These are phyloP conservation scores for Penicillium simplicissimum DNA, from an alignment of 495 filamentous ascomycete species.

Conservation along the genomic window DNA sequence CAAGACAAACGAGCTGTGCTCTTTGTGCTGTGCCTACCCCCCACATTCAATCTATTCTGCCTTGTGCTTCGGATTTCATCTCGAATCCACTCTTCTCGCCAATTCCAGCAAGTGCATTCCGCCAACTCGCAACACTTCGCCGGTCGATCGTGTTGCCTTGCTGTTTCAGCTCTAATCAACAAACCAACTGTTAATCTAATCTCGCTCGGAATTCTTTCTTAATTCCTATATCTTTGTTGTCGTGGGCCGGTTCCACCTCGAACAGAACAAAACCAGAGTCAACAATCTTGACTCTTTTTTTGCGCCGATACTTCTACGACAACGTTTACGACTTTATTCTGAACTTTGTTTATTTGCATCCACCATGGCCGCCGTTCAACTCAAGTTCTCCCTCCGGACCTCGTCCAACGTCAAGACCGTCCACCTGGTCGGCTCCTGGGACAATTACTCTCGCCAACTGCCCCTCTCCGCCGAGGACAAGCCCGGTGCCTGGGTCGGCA, in stretches of 20 bases:
- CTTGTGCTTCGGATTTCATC: constrained; percentile 32
- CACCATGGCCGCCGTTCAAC: constrained; percentile 82
- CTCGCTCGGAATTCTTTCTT: constrained; percentile 55
- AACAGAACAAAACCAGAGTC: constrained; percentile 11
- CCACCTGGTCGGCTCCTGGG: constrained; percentile 97
- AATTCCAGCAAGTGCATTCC: constrained; percentile 24
- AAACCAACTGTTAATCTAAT: constrained; percentile 54
- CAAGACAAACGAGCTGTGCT: constrained; percentile 48
- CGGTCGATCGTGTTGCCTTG: constrained; percentile 48
- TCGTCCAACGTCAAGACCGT: constrained; percentile 96
- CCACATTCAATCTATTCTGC: constrained; percentile 19
- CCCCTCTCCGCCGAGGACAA: constrained; percentile 89
- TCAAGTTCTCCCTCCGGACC: constrained; percentile 89
- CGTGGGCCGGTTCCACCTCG: constrained; percentile 32
- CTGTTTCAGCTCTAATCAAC: constrained; percentile 37
- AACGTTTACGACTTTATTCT: too few relatives aligned
- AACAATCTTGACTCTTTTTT: constrained; percentile 15
- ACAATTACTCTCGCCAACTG: constrained; percentile 91
- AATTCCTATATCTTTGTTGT: constrained; percentile 24
- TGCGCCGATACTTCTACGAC: constrained; percentile 21
- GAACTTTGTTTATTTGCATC: too few relatives aligned
- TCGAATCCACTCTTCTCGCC: constrained; percentile 28
- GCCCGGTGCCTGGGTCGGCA: constrained; percentile 87
- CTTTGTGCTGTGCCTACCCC: constrained; percentile 32
- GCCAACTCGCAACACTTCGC: constrained; percentile 42